phyloP scores from a whole-genome alignment of 345 rosid genomes.

The Garcia nutans region DNA sequence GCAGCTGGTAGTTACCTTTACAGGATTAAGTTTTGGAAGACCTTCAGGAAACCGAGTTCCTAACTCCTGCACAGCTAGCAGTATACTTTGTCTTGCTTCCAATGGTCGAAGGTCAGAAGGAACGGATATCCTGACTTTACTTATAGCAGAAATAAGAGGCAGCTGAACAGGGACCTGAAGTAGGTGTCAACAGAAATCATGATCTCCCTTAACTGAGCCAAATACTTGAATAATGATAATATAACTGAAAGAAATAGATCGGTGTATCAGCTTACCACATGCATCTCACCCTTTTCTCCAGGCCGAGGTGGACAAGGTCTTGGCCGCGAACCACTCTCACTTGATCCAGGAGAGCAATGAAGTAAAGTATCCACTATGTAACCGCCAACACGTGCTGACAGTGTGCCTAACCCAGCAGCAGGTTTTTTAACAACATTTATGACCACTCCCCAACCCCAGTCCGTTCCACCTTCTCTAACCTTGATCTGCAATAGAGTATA shows the following conservation, averaged over 20 bases:
- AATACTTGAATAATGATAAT: background rate
- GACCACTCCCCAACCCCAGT: constrained; percentile 99
- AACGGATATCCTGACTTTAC: constrained; percentile 73
- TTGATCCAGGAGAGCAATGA: constrained; percentile 79
- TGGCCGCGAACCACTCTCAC: constrained; percentile 82
- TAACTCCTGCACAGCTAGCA: constrained; percentile 83
- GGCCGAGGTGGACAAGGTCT: constrained; percentile 90
- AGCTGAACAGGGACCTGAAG: constrained; percentile 91
- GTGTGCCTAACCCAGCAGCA: constrained; percentile 51
- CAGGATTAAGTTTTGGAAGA: constrained; percentile 97
- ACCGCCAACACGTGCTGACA: constrained; percentile 63
- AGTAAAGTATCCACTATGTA: constrained; percentile 93
- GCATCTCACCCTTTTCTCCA: constrained; percentile 99
- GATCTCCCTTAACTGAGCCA: constrained; percentile 9
- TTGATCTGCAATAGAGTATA: constrained; percentile 55
- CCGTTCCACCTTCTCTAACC: constrained; percentile 92
- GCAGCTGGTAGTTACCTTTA: constrained; percentile 48
- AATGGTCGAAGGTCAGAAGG: constrained; percentile 90
- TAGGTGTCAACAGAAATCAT: constrained; percentile 26
- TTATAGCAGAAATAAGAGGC: constrained; percentile 74
- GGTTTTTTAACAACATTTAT: constrained; percentile 86
- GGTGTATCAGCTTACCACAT: constrained; percentile 68
- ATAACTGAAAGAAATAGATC: background rate
- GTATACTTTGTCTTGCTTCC: constrained; percentile 94
- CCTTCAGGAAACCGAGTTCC: constrained; percentile 81